phyloP scores from a whole-genome alignment of 768 basidiomycete genomes.

The Lactifluus hygrophoroides region DNA sequence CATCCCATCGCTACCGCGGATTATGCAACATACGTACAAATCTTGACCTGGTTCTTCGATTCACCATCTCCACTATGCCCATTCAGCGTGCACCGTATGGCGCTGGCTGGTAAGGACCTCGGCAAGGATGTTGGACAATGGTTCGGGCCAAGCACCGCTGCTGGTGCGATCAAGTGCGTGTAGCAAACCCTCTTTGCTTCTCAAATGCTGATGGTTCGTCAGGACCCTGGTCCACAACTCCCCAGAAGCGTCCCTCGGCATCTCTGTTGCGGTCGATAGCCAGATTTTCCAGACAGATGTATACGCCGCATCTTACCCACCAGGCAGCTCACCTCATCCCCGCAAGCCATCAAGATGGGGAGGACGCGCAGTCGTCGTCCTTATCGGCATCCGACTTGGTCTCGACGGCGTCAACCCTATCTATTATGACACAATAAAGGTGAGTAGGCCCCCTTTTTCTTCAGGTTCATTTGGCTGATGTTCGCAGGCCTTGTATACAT shows the following conservation, averaged over 20 bases:
- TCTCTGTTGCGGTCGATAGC: slow-evolving; percentile 75
- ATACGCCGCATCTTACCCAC: slow-evolving; percentile 54
- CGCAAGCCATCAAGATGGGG: slow-evolving; percentile 50
- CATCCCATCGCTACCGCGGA: slow-evolving; percentile 47
- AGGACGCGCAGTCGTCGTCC: slow-evolving; percentile 70
- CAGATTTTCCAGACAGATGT: slow-evolving; percentile 83
- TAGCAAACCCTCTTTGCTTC: neutral
- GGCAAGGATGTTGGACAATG: slow-evolving; percentile 95
- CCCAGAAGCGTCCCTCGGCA: slow-evolving; percentile 72
- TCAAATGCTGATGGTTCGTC: neutral
- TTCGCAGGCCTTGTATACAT: slow-evolving; percentile 73
- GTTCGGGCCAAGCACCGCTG: slow-evolving; percentile 98
- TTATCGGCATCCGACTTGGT: slow-evolving; percentile 82
- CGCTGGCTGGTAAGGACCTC: slow-evolving; percentile 85
- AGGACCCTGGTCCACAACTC: slow-evolving; percentile 73
- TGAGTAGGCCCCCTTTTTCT: slow-evolving; percentile 23
- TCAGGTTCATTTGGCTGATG: neutral
- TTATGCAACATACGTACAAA: slow-evolving; percentile 83
- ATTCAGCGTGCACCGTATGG: slow-evolving; percentile 95
- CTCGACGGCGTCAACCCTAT: slow-evolving; percentile 92
- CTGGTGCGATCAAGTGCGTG: slow-evolving; percentile 81
- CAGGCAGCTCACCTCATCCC: slow-evolving; percentile 25
- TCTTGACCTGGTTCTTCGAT: slow-evolving; percentile 93
- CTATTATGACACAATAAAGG: slow-evolving; percentile 83
- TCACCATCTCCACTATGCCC: slow-evolving; percentile 76